Percentiles rank a stretch among this genome's conserved stretches.
Conservation (phyloP, 106 monocot genomes). For the Cymbidium sinense region DNA sequence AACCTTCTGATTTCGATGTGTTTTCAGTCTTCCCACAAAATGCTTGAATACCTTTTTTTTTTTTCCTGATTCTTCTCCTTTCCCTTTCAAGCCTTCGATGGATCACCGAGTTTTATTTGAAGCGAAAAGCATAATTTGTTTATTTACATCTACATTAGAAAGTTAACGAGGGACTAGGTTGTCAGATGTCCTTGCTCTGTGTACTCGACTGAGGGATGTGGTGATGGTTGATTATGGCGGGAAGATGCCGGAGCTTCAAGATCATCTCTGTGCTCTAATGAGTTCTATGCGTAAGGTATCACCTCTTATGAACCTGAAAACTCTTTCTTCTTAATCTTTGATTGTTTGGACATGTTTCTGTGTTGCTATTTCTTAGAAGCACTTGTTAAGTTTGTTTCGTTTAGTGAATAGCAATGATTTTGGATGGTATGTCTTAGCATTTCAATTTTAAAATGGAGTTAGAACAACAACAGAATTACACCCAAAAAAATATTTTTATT, state of each 20-base stretch:
- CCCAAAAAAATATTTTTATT: no score
- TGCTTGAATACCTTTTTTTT: neutral
- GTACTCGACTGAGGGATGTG: conserved; percentile 48
- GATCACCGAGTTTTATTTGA: neutral
- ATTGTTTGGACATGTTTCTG: neutral
- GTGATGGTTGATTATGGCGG: conserved; percentile 79
- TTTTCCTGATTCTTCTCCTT: neutral
- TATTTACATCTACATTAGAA: neutral
- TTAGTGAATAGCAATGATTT: neutral
- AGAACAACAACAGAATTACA: no score
- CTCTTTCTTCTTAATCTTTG: neutral
- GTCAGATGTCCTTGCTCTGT: conserved; percentile 47
- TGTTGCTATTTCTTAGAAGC: neutral
- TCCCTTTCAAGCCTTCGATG: neutral
- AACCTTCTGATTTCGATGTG: neutral
- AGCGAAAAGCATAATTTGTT: neutral
- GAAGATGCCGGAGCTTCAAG: conserved; percentile 62
- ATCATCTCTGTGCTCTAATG: conserved; percentile 37
- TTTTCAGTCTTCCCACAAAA: neutral
- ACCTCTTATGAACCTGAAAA: neutral
- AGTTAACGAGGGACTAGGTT: neutral
- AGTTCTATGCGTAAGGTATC: conserved; percentile 38
- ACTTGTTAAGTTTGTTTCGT: neutral
- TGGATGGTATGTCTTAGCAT: neutral
- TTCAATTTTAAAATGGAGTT: no score